Evolutionary conservation across 805 yeast species (phyloP).

Genomic region (Candida tallmaniae): DNA sequence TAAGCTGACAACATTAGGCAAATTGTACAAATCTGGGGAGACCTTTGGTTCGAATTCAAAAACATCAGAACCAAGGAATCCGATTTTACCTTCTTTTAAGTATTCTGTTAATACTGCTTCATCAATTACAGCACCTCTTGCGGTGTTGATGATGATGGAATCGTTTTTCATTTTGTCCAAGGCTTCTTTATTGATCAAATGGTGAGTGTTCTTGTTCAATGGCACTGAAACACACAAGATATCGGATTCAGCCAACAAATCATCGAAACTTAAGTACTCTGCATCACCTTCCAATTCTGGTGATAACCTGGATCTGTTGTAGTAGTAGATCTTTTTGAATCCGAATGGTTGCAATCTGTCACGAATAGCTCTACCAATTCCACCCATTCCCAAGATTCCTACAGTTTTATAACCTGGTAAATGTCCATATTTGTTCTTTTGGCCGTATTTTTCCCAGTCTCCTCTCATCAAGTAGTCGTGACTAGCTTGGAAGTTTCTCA

Average conservation of each 20-base stretch:
- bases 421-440: conserved; percentile 55
- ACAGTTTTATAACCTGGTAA: conserved; percentile 74
- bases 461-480: conserved; percentile 51
- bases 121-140: conserved; percentile 82
- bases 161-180: conserved; percentile 73
- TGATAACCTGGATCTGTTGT: conserved; percentile 59
- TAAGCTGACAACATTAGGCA: conserved; percentile 68
- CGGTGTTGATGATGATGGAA: conserved; percentile 75
- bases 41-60: conserved; percentile 72
- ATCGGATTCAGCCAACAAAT: conserved; percentile 59
- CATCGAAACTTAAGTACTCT: conserved; percentile 68
- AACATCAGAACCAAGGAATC: conserved; percentile 70
- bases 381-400: conserved; percentile 86
- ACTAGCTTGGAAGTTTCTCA: conserved; percentile 65
- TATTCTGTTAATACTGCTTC: conserved; percentile 54
- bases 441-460: conserved; percentile 46
- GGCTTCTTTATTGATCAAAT: conserved; percentile 57
- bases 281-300: conserved; percentile 66
- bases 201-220: conserved; percentile 65
- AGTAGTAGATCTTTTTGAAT: conserved; percentile 62
- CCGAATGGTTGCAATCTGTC: conserved; percentile 75
- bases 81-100: conserved; percentile 59
- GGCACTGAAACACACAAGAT: conserved; percentile 75
- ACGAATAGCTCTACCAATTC: conserved; percentile 80
- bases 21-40: conserved; percentile 52